Evolutionary conservation across 352 stramenopile species (phyloP), one percentile per base, ranked within the genome.

Genomic region (Phytophthora pseudosyringae): DNA sequence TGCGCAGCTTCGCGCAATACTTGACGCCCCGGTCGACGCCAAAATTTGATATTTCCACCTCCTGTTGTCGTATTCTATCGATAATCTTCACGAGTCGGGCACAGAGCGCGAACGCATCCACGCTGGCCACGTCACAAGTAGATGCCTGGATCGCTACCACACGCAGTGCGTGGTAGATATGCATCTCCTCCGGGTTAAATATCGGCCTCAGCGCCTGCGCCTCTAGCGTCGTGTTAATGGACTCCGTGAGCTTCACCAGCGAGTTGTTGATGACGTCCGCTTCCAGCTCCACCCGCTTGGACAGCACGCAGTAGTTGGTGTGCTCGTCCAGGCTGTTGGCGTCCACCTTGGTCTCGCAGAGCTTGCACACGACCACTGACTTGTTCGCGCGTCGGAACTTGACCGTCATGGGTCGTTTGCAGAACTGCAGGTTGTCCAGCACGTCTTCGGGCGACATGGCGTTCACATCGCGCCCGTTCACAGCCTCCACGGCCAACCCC

Each of bases 251-350:
- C 8, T 84, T 85, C 32, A 67, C 59, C 15, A 95, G 46, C 25
- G 75, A 68, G 29, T 78, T 76, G 66, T 95, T 94, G 52, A 95
- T 89, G 25, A 89, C 74, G 45, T 93, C 86, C 0, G 86, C 83
- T 58, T 93, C 80, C 4, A 94, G 62, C 55, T 94, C 88, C 36
- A 93, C 77, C 2, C 83, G 68, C 49, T 82, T 87, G 28, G 85
- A 94, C 64, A 93, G 78, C 15, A 94, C 80, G 32, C 88, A 95
- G 36, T 78, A 94, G 25, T 91, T 86, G 0, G 81, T 93, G 54
- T 95, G 88, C 28, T 91, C 84, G 18, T 91, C 76, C 55, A 95
- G 59, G 12, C 56, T 71, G 29, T 60, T 78, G 4, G 82, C 81
- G 21, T 94, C 83, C 15, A 95, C 78, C 56, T 80, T 81, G 32